Base-by-base conservation (phyloP, 345 rosid genomes). In the Noccaea caerulescens region DNA sequence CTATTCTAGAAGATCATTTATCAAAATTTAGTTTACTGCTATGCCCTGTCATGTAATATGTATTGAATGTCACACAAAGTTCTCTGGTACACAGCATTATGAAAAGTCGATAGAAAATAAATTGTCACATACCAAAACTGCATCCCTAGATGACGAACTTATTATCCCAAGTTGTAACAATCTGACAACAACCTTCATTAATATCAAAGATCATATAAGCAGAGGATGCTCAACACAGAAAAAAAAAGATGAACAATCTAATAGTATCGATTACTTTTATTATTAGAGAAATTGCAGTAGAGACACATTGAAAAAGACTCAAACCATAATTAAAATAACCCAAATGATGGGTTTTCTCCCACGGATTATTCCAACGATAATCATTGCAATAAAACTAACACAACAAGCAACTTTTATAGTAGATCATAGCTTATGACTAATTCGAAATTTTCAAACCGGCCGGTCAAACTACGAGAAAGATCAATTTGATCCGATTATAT, bases 241-340 rank as follows among this genome's bases (percentile, higher is more conserved):
- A 37, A 34, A 41, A 36, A 45, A 36, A 16, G 23, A 54, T 55
- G 51, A 59, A 1, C 20, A 16, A 46, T 36, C 64, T 14, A 36
- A 1, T 50, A 39, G 3, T 7, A 46, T 27, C n/a, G n/a, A 14
- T 20, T 47, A 56, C 32, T 27, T 68, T 66, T 66, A 59, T 75
- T 13, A 74, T 51, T 7, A 67, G 63, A 51, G 72, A 51, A 43
- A 74, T 43, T 75, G 78, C 69, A 75, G 13, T 5, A 23, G 69
- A 61, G 58, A 68, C 33, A 30, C 69, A 58, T 55, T 47, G 75
- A 69, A 76, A 69, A 69, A 63, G 74, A 68, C 71, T 45, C 75
- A n/a, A 55, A 62, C 66, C 79, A 69, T 75, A 55, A 61, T 62
- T 75, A 75, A 75, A 75, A 75, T 56, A 75, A 69, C 75, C 79